Base-by-base conservation (phyloP, 1,139 yeast genomes). In the Nakaseomyces kungkrabaensis region DNA sequence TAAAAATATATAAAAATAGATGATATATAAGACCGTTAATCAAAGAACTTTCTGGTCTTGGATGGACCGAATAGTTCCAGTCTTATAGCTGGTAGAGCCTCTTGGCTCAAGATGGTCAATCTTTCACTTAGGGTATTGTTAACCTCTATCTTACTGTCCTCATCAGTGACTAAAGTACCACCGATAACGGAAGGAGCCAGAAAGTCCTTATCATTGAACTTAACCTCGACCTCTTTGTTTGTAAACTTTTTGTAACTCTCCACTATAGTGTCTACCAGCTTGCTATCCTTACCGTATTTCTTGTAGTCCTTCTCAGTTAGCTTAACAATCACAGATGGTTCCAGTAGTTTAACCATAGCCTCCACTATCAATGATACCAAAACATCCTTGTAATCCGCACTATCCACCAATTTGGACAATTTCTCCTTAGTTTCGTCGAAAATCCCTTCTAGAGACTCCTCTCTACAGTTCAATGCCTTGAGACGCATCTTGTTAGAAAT, bases 61-160 rank as follows among this genome's bases (percentile, higher is more conserved):
- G 97, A 85, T 52, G 87, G 82, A 50, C 98, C 98, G 68, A 89
- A 92, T 65, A 92, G 73, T 62, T 89, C 95, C 57, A 85, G 74
- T 72, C 97, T 83, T 59, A 94, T 83, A 50, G 90, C 95, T 48
- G 99, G 99, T 59, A 94, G 78, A 7, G 96, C 86, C 63, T 82
- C 87, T 67, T 85, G 85, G 46, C 86, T 78, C 63, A 92, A 76
- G 56, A 94, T 73, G 63, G 81, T 78, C 66, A 92, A 79, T 72
- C 99, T 86, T 74, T 90, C 97, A 63, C 88, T 96, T 64, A 94
- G 78, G 40, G 98, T 90, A 73, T 92, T 92, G 71, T 87, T 76
- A 52, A 92, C 88, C 60, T 84, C 90, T 59, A 94, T 90, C 72
- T 85, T 88, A 51, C 95, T 95, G 37, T 78, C 67, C 43, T 77